Evolutionary conservation across 192 early-diverging fungal genomes (phyloP), one percentile per base, ranked within the genome.

Genomic region (Coemansia aciculifera): DNA sequence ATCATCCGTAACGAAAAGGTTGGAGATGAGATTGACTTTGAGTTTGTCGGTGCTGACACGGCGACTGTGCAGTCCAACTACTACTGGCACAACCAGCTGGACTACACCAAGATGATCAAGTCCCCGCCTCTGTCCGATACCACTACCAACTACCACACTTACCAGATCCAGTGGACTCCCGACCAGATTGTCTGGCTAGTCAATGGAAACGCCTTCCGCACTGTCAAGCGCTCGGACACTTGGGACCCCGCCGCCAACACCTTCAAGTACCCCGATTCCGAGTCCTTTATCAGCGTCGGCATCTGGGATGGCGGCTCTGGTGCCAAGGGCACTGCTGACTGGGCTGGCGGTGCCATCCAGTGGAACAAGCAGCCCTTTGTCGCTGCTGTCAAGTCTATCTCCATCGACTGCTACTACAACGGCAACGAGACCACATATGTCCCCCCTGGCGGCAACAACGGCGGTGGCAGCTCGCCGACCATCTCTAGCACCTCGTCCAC

Each of bases 11-110:
- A 86, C 74, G 75, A 77, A 17, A 39, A 73, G 19, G 31, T 77
- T 13, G 85, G 85, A 19, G 86, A 89, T 46, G 88, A 89, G 72
- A 85, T 89, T 37, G 86, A 87, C 67, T 89, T 84, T 68, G 88
- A 89, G 79, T 78, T 80, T 64, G 86, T 89, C 37, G 88, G 88
- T 5, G 67, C 72, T 12, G 69, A 86, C 66, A 78, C 79, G 39
- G 57, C 65, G 23, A 78, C 81, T 38, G 86, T 84, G 31, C 84
- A 89, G 71, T 76, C 85, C 52, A 89, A 87, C 75, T 89, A 77
- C 69, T 89, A 85, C 75, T 84, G 74, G 72, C 73, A 79, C 46
- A 73, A 74, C 46, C 39, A 79, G 59, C 73, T 86, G 32, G 86
- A 87, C 66, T 86, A 86, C 69, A 82, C 66, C 38, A 84, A 86